Conservation (phyloP, 331 rosid genomes). For the Acacia pycnantha region DNA sequence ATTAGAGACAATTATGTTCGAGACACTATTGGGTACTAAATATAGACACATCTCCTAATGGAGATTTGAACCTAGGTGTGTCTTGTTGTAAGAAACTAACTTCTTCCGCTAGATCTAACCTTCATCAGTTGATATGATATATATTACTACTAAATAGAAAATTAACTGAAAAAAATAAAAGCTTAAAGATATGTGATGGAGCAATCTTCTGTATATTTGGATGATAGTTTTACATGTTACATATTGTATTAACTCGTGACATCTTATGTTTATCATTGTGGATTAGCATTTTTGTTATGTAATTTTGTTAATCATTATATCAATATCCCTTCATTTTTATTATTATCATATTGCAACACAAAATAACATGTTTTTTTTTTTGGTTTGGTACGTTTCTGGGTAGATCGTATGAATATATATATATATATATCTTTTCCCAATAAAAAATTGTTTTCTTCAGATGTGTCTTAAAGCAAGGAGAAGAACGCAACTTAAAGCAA, state of each 20-base stretch:
- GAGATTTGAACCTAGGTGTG: rapidly evolving
- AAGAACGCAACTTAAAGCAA: background rate
- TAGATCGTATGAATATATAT: background rate
- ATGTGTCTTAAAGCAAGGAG: background rate
- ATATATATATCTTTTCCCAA: background rate
- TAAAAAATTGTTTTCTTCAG: background rate
- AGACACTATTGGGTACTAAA: too few relatives aligned
- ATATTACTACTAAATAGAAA: too few relatives aligned
- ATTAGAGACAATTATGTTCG: rapidly evolving
- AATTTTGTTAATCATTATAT: background rate
- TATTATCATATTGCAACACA: background rate
- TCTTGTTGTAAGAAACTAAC: too few relatives aligned
- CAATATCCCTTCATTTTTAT: background rate
- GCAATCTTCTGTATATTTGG: background rate
- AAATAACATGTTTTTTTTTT: background rate
- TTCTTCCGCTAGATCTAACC: rapidly evolving
- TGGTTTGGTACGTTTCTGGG: background rate
- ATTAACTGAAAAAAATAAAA: too few relatives aligned
- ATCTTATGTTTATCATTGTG: background rate
- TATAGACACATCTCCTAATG: rapidly evolving
- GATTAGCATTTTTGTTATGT: background rate
- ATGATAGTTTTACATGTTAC: background rate
- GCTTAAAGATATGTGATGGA: background rate
- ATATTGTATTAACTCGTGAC: background rate
- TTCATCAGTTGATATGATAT: too few relatives aligned